Percentiles rank a stretch among this genome's conserved stretches.
phyloP scores from a whole-genome alignment of 305 asterid genomes.

The Fraxinus sp. region DNA sequence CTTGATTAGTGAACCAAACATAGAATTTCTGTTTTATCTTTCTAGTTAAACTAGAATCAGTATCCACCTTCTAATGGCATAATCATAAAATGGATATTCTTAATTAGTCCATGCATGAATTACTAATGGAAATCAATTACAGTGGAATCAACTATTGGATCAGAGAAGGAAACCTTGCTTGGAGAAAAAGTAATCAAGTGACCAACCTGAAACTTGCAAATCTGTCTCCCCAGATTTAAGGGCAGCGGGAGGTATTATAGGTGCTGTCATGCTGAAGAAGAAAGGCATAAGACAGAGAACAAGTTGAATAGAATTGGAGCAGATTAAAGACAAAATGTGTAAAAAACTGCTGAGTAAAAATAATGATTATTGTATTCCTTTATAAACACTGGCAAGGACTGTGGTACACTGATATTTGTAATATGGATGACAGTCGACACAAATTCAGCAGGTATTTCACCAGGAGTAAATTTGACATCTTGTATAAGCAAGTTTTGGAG shows the following conservation, averaged over 20 bases:
- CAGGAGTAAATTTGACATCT: not conserved
- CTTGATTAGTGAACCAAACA: not conserved
- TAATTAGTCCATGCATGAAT: not conserved
- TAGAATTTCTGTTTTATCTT: not conserved
- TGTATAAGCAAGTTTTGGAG: not conserved
- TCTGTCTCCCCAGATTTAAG: conserved; percentile 75
- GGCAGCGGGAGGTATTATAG: conserved; percentile 82
- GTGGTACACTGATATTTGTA: not conserved
- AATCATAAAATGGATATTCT: not conserved
- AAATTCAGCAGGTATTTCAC: conserved; percentile 13
- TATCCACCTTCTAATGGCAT: not conserved
- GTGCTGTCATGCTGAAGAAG: conserved; percentile 82
- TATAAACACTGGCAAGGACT: not conserved
- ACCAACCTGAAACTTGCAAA: conserved; percentile 63
- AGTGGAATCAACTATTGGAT: not conserved
- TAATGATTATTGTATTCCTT: not conserved
- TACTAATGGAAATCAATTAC: not conserved
- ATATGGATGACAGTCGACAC: not conserved
- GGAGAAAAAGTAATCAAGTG: conserved; percentile 1
- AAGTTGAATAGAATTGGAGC: not conserved
- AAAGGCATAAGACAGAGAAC: not conserved
- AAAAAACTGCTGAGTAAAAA: not conserved
- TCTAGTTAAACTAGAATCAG: not conserved
- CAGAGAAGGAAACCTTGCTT: not conserved
- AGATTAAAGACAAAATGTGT: conserved; percentile 9